phyloP scores from a whole-genome alignment of 2,329 filamentous ascomycete species.

The Apiospora saccharicola region DNA sequence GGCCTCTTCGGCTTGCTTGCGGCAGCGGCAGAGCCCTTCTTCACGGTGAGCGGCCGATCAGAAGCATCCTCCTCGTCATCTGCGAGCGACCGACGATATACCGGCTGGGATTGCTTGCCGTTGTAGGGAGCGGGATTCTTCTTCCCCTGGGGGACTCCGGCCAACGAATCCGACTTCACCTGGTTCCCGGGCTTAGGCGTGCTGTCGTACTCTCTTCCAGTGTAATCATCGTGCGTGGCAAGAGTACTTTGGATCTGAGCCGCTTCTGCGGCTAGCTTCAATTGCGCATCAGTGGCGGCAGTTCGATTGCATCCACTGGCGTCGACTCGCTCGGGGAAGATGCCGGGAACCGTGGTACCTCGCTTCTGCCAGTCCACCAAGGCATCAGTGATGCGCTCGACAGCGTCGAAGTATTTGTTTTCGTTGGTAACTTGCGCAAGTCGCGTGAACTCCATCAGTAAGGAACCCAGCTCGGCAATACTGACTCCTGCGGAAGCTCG shows the following conservation, averaged over 20 bases:
- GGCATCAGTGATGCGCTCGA: conserved; percentile 84
- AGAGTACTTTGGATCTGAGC: conserved; percentile 9
- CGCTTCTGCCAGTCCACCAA: conserved; percentile 77
- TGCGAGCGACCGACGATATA: not conserved
- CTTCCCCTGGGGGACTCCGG: not conserved
- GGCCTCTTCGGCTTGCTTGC: conserved; percentile 19
- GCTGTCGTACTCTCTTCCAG: conserved; percentile 22
- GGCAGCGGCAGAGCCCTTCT: conserved; percentile 8
- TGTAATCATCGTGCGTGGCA: conserved; percentile 14
- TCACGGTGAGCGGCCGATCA: conserved; percentile 24
- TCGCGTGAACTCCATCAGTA: conserved; percentile 89
- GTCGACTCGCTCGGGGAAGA: conserved; percentile 83
- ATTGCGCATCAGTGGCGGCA: conserved; percentile 48
- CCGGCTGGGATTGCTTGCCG: not conserved
- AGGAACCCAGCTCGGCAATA: conserved; percentile 74
- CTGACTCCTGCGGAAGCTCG: conserved; percentile 64
- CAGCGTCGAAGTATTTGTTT: conserved; percentile 86
- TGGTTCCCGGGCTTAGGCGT: not conserved
- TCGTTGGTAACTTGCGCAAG: conserved; percentile 85
- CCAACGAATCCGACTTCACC: not conserved
- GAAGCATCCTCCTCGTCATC: conserved; percentile 10
- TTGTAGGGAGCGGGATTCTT: not conserved
- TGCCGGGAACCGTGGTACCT: conserved; percentile 74
- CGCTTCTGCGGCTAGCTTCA: conserved; percentile 12
- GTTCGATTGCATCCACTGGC: conserved; percentile 78